Evolutionary conservation across 2,329 filamentous ascomycete genomes (phyloP).

Genomic region (Hypomyces rosellus): DNA sequence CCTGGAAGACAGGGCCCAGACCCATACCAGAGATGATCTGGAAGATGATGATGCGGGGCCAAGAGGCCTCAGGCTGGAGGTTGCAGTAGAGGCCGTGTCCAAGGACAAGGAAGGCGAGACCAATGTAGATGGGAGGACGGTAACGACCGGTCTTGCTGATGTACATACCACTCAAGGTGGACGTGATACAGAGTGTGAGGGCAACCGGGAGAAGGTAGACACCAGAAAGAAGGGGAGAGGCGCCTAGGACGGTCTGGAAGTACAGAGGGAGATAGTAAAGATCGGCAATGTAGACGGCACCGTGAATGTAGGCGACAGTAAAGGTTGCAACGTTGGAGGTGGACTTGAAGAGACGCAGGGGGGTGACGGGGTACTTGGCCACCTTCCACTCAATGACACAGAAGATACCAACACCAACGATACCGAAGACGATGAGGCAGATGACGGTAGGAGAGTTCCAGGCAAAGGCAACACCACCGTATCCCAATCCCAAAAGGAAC

Average conservation of each 20-base stretch:
- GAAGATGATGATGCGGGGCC: slow-evolving; percentile 52
- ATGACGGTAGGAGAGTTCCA: slow-evolving; percentile 72
- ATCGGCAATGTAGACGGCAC: slow-evolving; percentile 68
- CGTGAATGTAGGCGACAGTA: slow-evolving; percentile 63
- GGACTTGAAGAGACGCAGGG: slow-evolving; percentile 61
- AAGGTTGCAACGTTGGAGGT: slow-evolving; percentile 61
- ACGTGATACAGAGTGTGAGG: slow-evolving; percentile 58
- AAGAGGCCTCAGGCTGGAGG: slow-evolving; percentile 49
- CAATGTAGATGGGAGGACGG: slow-evolving; percentile 51
- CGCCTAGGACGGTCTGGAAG: slow-evolving; percentile 69
- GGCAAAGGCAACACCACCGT: slow-evolving; percentile 68
- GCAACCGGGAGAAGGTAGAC: slow-evolving; percentile 68
- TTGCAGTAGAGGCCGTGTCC: slow-evolving; percentile 60
- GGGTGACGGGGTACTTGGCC: slow-evolving; percentile 73
- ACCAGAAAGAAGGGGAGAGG: slow-evolving; percentile 63
- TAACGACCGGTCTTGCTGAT: slow-evolving; percentile 62
- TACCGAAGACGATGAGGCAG: slow-evolving; percentile 70
- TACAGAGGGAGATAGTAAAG: slow-evolving; percentile 81
- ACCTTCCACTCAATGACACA: slow-evolving; percentile 65
- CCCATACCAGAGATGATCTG: slow-evolving; percentile 59
- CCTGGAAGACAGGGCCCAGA: slow-evolving; percentile 63
- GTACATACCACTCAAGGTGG: slow-evolving; percentile 48
- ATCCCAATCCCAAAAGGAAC: slow-evolving; percentile 79
- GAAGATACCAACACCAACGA: slow-evolving; percentile 58
- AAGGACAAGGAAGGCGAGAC: slow-evolving; percentile 53